These are phyloP conservation scores for Aspergillus japonicus DNA, from an alignment of 2,329 filamentous ascomycete genomes.

Conservation along the genomic window DNA sequence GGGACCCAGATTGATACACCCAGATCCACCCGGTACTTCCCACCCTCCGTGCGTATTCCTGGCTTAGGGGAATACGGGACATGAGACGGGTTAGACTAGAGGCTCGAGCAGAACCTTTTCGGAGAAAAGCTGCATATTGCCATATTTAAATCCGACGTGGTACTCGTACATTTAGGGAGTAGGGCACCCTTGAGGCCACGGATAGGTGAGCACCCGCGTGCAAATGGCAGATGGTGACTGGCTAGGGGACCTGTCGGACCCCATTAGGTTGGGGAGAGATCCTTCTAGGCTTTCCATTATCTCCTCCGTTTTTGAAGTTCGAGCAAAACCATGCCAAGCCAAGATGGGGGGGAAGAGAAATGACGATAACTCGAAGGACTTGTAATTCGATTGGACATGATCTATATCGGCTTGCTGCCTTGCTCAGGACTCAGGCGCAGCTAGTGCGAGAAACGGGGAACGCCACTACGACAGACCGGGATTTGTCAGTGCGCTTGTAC, in stretches of 20 bases:
- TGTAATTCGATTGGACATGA: not conserved
- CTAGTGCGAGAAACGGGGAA: not conserved
- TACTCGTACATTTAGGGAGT: not conserved
- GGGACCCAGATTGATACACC: constrained; percentile 1
- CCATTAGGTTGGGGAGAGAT: not conserved
- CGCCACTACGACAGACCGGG: not conserved
- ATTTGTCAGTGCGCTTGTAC: not conserved
- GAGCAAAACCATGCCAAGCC: not conserved
- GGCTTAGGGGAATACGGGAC: not conserved
- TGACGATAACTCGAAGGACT: not conserved
- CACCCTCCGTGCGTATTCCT: constrained; percentile 1
- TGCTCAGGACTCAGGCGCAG: too few species aligned
- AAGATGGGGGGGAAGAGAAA: not conserved
- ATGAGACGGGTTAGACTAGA: not conserved
- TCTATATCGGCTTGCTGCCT: not conserved
- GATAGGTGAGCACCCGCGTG: not conserved
- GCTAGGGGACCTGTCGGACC: not conserved
- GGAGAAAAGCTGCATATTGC: not conserved
- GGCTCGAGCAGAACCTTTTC: not conserved
- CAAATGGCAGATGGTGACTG: not conserved
- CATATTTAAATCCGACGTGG: not conserved
- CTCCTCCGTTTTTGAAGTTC: not conserved
- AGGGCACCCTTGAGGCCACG: not conserved
- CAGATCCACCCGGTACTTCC: constrained; percentile 3
- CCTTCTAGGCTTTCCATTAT: not conserved